Conservation (phyloP, 768 basidiomycete species). For the Tubosaeta brunneosetosa region DNA sequence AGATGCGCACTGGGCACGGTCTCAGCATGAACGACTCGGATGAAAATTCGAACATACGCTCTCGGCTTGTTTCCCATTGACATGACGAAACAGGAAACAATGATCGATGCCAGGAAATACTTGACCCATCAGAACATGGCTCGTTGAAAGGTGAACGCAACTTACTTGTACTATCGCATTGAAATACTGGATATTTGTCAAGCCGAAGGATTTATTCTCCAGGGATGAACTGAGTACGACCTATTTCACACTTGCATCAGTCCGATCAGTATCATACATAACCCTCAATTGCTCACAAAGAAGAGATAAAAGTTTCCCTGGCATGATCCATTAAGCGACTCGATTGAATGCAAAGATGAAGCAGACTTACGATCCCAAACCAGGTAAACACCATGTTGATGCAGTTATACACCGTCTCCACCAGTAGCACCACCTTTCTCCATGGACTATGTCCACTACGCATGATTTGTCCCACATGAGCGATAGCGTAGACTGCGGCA, state of each 20-base stretch:
- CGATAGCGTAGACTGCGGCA: conserved; percentile 89
- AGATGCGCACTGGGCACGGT: conserved; percentile 15
- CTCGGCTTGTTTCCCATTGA: conserved; percentile 94
- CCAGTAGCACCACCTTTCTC: conserved; percentile 68
- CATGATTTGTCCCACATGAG: conserved; percentile 49
- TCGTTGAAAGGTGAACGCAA: not conserved
- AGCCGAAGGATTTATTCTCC: conserved; percentile 65
- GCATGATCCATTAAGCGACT: not conserved
- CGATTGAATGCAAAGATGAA: not conserved
- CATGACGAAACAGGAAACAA: conserved; percentile 88
- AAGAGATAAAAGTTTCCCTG: conserved; percentile 95
- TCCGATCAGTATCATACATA: not conserved
- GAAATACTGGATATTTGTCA: conserved; percentile 63
- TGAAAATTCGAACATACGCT: conserved; percentile 43
- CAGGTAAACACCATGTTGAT: conserved; percentile 88
- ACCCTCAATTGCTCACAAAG: conserved; percentile 55
- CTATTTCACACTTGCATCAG: conserved; percentile 33
- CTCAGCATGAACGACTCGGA: conserved; percentile 2
- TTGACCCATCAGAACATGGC: conserved; percentile 26
- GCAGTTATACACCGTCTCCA: conserved; percentile 84
- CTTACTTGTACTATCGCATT: conserved; percentile 73
- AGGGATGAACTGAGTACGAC: conserved; percentile 85
- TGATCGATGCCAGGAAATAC: conserved; percentile 79
- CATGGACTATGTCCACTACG: conserved; percentile 57
- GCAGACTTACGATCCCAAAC: conserved; percentile 76